Base-by-base conservation (phyloP, 2,329 filamentous ascomycete genomes). In the Clonostachys rosea region DNA sequence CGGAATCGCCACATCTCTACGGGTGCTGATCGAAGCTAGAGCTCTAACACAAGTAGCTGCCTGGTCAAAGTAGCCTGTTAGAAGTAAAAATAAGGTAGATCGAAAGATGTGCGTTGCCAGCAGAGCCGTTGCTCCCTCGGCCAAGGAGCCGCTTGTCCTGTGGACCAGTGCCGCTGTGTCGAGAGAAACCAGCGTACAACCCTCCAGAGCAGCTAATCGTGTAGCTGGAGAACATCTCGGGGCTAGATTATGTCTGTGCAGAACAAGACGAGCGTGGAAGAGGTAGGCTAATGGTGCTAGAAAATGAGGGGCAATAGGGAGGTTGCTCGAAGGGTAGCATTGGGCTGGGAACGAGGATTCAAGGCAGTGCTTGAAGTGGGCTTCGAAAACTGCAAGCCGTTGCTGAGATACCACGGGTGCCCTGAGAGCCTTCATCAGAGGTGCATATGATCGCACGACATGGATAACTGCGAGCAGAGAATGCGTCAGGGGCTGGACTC, bases 231-330 rank as follows among this genome's bases (percentile, higher is more conserved):
- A 76, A 58, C 86, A 91, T 10, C 74, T 73, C 0, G 91, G 87
- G 0, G 84, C 84, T 9, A 97, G 75, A 59, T 97, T 96, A 58
- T 95, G 91, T 40, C 94, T 83, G 65, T 96, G 89, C 9, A 99
- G 78, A 36, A 94, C 74, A 33, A 96, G 78, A n/a, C 90, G 86
- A 14, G 87, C 85, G 50, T 89, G 88, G 50, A 96, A 85, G 9
- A 97, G 78, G 58, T 89, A 85, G 34, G 88, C 78, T 9, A 95
- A 74, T 0, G 91, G 87, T 24, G 84, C 81, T 13, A 97, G 73
- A 39, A 86, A 83, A 45, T 84, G 78, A 9, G 89, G 84, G 49
- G 94, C 85, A 40, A 96, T 74, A 8, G 83, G 75, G 8, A 83
- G 78, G 33, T 79, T 74, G 50, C 84, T 85, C 14, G 78, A 72